These are phyloP conservation scores for Tulasnella sp. DNA, from an alignment of 768 basidiomycete genomes.

Conservation along the genomic window DNA sequence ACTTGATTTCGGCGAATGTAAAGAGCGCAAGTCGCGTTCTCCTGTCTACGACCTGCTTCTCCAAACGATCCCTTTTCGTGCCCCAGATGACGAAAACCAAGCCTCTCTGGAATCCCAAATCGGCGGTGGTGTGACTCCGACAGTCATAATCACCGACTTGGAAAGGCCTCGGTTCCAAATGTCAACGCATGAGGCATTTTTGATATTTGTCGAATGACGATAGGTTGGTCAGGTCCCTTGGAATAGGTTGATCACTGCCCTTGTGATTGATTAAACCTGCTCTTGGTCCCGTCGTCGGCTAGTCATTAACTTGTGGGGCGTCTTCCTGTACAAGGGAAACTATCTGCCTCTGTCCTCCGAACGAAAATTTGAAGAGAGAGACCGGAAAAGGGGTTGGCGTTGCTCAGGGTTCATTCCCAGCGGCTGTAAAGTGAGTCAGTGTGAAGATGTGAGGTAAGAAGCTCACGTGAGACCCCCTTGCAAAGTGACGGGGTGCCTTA, in stretches of 20 bases:
- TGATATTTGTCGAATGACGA: too few relatives aligned
- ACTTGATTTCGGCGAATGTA: too few relatives aligned
- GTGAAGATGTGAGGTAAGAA: too few relatives aligned
- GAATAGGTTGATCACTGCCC: too few relatives aligned
- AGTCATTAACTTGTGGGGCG: neutral
- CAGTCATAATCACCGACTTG: neutral
- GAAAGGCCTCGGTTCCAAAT: neutral
- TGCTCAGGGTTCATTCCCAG: too few relatives aligned
- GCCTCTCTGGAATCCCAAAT: neutral
- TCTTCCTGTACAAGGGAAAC: neutral
- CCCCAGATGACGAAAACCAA: neutral
- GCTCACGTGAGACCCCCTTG: too few relatives aligned
- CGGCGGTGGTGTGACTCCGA: neutral
- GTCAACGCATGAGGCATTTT: neutral
- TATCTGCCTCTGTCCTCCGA: neutral
- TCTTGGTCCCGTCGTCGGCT: neutral
- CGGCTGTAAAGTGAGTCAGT: too few relatives aligned
- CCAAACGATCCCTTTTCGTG: neutral
- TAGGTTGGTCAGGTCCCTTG: too few relatives aligned
- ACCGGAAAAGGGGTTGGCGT: too few relatives aligned
- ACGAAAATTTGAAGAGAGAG: neutral
- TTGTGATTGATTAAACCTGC: neutral
- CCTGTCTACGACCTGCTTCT: neutral
- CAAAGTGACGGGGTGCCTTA: neutral
- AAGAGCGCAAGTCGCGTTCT: too few relatives aligned